A percentile compares a stretch with the other conserved stretches of the same genome.
Conservation (phyloP, 2,329 filamentous ascomycete genomes). For the Epichloe baconii region DNA sequence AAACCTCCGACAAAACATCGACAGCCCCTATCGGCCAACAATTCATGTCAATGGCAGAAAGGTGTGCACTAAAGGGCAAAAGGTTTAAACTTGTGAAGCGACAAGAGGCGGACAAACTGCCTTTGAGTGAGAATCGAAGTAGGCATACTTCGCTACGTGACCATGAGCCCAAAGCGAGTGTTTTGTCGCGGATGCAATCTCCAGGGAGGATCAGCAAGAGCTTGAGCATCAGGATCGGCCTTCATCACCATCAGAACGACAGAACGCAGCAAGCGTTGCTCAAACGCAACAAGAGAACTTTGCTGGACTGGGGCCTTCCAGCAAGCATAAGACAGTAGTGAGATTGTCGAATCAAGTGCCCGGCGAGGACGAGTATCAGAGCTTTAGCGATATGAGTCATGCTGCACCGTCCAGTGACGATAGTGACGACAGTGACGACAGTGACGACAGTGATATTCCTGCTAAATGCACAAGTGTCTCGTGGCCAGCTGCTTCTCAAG, state of each 20-base stretch:
- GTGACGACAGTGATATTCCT: conserved; percentile 11
- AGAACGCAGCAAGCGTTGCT: neutral
- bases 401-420: conserved; percentile 6
- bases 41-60: conserved; percentile 43
- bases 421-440: conserved; percentile 4
- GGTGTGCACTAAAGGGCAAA: conserved; percentile 40
- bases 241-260: neutral
- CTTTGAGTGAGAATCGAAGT: neutral
- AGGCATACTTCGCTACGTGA: no score
- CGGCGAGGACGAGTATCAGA: conserved; percentile 2
- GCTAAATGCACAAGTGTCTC: conserved; percentile 2
- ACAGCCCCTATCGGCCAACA: conserved; percentile 11
- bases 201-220: neutral
- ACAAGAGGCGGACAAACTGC: conserved; percentile 9
- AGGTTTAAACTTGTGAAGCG: conserved; percentile 36
- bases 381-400: neutral
- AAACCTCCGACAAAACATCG: neutral
- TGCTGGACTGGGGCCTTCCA: neutral
- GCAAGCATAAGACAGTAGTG: conserved; percentile 5
- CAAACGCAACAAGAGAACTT: neutral
- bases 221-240: neutral
- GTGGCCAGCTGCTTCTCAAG: neutral
- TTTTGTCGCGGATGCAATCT: neutral
- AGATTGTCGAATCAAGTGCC: conserved; percentile 7
- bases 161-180: neutral